Percentiles rank a stretch among this genome's conserved stretches.
Conservation (phyloP, 2,329 filamentous ascomycete species). For the Aspergillus versicolor region DNA sequence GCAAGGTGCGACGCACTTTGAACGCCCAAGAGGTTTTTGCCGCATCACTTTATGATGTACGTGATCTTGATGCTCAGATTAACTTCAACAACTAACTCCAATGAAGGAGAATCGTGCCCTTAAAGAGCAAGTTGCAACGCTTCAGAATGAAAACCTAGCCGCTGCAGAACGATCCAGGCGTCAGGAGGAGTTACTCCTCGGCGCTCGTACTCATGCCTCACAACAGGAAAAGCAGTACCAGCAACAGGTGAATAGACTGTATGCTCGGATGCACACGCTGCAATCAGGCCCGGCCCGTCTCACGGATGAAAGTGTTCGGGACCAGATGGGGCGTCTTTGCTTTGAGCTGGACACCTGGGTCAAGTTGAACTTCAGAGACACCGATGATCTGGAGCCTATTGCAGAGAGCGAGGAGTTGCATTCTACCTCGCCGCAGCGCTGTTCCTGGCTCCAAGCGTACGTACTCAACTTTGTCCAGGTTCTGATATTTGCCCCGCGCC, state of each 20-base stretch:
- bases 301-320: neutral
- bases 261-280: neutral
- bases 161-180: neutral
- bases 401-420: neutral
- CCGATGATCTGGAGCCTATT: neutral
- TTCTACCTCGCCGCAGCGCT: neutral
- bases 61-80: neutral
- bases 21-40: neutral
- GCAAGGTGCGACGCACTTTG: neutral
- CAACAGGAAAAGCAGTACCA: neutral
- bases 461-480: neutral
- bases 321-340: neutral
- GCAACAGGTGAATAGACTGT: neutral
- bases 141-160: neutral
- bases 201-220: neutral
- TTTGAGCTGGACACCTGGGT: constrained; percentile 8
- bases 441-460: neutral
- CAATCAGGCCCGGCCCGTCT: neutral
- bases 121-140: neutral
- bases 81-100: neutral
- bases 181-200: neutral
- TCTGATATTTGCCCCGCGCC: neutral
- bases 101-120: neutral
- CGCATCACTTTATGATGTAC: neutral
- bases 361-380: constrained; percentile 1